Conservation (phyloP, 1,284 basidiomycete species). For the Ganoderma leucocontextum region DNA sequence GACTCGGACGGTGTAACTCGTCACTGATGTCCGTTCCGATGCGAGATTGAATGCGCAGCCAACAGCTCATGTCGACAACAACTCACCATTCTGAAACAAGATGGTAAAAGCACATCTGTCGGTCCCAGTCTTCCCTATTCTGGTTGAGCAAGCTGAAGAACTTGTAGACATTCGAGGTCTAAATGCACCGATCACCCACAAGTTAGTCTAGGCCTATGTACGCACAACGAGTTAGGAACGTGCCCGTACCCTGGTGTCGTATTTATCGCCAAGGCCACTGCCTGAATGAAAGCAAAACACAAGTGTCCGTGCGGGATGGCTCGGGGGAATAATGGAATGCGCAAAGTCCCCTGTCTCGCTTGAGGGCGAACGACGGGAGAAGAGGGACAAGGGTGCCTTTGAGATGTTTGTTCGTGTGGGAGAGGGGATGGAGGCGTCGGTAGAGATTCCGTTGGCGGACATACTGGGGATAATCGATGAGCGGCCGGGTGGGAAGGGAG, state of each 20-base stretch:
- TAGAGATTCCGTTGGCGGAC: too few species aligned
- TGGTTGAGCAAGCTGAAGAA: conserved; percentile 64
- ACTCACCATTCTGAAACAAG: neutral
- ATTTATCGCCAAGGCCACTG: conserved; percentile 65
- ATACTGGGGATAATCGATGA: too few species aligned
- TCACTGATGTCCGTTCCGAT: neutral
- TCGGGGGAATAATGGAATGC: conserved; percentile 39
- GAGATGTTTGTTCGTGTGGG: neutral
- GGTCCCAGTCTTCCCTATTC: conserved; percentile 44
- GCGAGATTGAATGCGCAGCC: neutral
- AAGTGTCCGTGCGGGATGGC: conserved; percentile 41
- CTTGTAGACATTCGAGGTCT: conserved; percentile 69
- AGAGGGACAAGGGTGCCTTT: neutral
- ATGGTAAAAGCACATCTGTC: conserved; percentile 44
- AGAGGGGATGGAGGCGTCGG: neutral
- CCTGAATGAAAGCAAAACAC: conserved; percentile 61
- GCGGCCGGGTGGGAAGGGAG: too few species aligned
- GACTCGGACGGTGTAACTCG: neutral
- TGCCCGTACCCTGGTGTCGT: conserved; percentile 49
- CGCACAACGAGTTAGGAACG: conserved; percentile 28
- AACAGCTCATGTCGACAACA: neutral
- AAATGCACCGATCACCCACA: conserved; percentile 23
- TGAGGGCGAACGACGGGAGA: conserved; percentile 16
- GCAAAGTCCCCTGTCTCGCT: conserved; percentile 27
- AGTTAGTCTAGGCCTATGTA: neutral